These are phyloP conservation scores for Proliferodiscus dingleyae DNA, from an alignment of 2,329 filamentous ascomycete genomes.

Conservation along the genomic window DNA sequence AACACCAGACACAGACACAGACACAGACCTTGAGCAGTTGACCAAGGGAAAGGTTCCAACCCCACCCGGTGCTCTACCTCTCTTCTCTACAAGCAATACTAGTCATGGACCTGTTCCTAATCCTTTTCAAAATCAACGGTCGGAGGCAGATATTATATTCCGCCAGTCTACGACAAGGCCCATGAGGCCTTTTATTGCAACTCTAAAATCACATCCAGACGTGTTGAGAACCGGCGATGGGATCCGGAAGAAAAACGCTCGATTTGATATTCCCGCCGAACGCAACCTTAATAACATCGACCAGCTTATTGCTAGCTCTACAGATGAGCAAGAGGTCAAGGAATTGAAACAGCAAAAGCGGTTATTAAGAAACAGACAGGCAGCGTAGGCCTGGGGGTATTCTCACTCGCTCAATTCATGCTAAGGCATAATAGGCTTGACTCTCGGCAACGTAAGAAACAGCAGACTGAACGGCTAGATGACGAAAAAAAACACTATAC, in stretches of 20 bases:
- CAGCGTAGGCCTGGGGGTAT: conserved; percentile 65
- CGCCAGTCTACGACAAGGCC: conserved; percentile 49
- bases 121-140: conserved; percentile 56
- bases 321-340: conserved; percentile 89
- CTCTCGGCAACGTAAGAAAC: conserved; percentile 95
- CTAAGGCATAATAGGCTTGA: conserved; percentile 61
- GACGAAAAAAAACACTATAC: conserved; percentile 94
- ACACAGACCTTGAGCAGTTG: too few relatives aligned
- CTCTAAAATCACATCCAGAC: conserved; percentile 69
- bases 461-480: conserved; percentile 93
- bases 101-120: conserved; percentile 46
- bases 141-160: conserved; percentile 43
- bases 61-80: too few relatives aligned
- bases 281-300: conserved; percentile 94
- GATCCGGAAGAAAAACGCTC: conserved; percentile 97
- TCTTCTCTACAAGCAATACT: conserved; percentile 48
- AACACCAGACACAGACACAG: too few relatives aligned
- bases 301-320: conserved; percentile 80
- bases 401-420: conserved; percentile 17
- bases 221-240: conserved; percentile 46
- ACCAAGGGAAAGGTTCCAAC: too few relatives aligned
- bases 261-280: conserved; percentile 94
- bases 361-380: conserved; percentile 88
- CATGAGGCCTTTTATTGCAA: conserved; percentile 63
- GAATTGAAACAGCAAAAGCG: conserved; percentile 98